Base-by-base conservation (phyloP, 306 rosid species). In the Fragaria vesca region DNA sequence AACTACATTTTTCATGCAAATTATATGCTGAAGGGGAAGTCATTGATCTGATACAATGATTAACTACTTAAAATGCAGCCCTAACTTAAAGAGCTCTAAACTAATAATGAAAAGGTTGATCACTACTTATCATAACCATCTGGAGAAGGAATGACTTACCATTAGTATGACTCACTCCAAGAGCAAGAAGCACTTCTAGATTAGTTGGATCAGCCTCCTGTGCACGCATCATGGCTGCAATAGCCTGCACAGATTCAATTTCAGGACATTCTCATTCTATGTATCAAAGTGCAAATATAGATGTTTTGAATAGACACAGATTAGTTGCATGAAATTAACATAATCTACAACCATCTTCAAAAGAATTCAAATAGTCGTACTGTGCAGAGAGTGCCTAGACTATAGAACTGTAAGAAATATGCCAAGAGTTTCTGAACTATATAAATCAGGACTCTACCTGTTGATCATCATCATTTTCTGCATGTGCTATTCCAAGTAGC, bases 221-320 rank as follows among this genome's bases (percentile, higher is more conserved):
- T 8, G 99, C 99, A 26, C 93, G 96, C 98, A 93, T 91, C 99
- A 95, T 95, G 4, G 98, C 99, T 79, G 99, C 94, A 79, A 95
- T 95, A 48, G 99, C 99, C 99, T 95, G 93, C 77, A 61, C 18
- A 77, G 47, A 72, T 58, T 48, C 50, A 63, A 69, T 52, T 38
- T 54, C 3, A 83, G 52, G 26, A 79, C 70, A 75, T 60, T 47
- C 11, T 70, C 26, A 75, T 75, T 51, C 58, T 65, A 81, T 12
- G 28, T 18, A 30, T 61, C 12, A 61, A 38, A 5, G 0, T 8
- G 60, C 0, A n/a, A 75, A 75, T 6, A 32, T 40, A 28, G 30
- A 75, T 46, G 52, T n/a, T 74, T 24, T 60, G 69, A 17, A 21
- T 28, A 24, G 68, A 74, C 47, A 65, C 54, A 24, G 7, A 57